Evolutionary conservation across 805 yeast species (phyloP).

Genomic region (Cyberlindnera meyerae): DNA sequence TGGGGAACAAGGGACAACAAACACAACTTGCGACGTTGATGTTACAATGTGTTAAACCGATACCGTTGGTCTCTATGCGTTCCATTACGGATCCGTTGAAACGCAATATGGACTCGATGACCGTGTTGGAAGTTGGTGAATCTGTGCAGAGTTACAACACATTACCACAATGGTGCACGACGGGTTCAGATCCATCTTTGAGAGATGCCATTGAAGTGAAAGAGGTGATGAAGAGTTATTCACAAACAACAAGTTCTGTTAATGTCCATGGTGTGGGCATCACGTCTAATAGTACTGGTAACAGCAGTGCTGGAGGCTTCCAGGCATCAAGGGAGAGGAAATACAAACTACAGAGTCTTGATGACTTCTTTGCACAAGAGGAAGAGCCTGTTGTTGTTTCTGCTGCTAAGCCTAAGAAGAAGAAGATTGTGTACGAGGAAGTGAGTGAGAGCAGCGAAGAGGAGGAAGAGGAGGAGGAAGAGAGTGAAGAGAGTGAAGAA

Average conservation of each 20-base stretch:
- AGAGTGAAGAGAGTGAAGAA: conserved; percentile 22
- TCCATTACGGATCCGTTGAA: conserved; percentile 18
- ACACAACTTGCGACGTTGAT: conserved; percentile 63
- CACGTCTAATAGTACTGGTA: neutral
- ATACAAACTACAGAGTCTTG: conserved; percentile 70
- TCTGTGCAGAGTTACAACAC: conserved; percentile 22
- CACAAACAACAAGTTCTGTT: conserved; percentile 4
- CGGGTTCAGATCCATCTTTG: conserved; percentile 28
- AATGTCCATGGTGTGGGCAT: conserved; percentile 4
- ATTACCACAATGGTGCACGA: conserved; percentile 44
- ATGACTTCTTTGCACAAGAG: conserved; percentile 71
- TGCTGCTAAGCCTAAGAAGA: too few relatives aligned
- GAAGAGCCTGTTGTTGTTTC: conserved; percentile 18
- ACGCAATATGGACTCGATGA: conserved; percentile 13
- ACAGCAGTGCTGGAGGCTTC: conserved; percentile 3
- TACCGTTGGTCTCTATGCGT: conserved; percentile 36
- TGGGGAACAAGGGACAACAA: conserved; percentile 38
- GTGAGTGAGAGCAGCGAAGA: conserved; percentile 22
- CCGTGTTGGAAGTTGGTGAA: conserved; percentile 22
- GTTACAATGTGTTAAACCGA: conserved; percentile 73
- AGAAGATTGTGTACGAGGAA: conserved; percentile 13
- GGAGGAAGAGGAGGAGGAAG: conserved; percentile 30
- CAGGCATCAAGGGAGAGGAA: conserved; percentile 27
- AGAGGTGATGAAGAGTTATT: conserved; percentile 33
- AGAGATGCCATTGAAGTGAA: conserved; percentile 36